Conservation (phyloP, 2,329 filamentous ascomycete species). For the Tympanopsis confertula region DNA sequence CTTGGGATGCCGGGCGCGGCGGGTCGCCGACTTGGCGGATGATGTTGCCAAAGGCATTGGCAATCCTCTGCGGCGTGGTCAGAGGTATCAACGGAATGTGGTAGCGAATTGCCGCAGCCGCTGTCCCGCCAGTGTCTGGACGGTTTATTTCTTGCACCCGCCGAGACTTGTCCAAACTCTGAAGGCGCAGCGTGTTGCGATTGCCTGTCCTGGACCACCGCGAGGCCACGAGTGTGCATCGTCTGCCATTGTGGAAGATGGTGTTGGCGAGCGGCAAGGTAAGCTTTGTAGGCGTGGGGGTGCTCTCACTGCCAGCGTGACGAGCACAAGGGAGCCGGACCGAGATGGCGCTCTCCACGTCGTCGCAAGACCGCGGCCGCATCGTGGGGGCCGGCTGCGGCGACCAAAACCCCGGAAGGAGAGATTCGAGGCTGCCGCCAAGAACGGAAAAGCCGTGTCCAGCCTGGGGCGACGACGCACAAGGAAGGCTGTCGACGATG, state of each 20-base stretch:
- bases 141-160: slow-evolving; percentile 7
- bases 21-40: slow-evolving; percentile 45
- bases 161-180: no score
- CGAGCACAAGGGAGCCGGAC: slow-evolving; percentile 20
- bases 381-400: slow-evolving; percentile 10
- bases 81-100: slow-evolving; percentile 47
- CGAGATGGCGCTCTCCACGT: slow-evolving; percentile 24
- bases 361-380: slow-evolving; percentile 17
- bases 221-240: slow-evolving; percentile 42
- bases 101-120: slow-evolving; percentile 8
- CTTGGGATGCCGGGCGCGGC: slow-evolving; percentile 52
- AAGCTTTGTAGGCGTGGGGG: slow-evolving; percentile 16
- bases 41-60: slow-evolving; percentile 67
- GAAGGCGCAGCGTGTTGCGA: slow-evolving; percentile 8
- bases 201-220: slow-evolving; percentile 17
- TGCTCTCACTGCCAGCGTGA: slow-evolving; percentile 4
- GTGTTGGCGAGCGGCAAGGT: slow-evolving; percentile 66
- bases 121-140: slow-evolving; percentile 6
- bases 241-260: slow-evolving; percentile 58
- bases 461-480: slow-evolving; percentile 16
- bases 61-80: slow-evolving; percentile 48
- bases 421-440: slow-evolving; percentile 22
- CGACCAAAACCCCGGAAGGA: slow-evolving; percentile 35
- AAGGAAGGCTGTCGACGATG: slow-evolving; percentile 41
- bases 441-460: slow-evolving; percentile 36